Base-by-base conservation (phyloP, 768 basidiomycete species). In the Ramaria rubella region DNA sequence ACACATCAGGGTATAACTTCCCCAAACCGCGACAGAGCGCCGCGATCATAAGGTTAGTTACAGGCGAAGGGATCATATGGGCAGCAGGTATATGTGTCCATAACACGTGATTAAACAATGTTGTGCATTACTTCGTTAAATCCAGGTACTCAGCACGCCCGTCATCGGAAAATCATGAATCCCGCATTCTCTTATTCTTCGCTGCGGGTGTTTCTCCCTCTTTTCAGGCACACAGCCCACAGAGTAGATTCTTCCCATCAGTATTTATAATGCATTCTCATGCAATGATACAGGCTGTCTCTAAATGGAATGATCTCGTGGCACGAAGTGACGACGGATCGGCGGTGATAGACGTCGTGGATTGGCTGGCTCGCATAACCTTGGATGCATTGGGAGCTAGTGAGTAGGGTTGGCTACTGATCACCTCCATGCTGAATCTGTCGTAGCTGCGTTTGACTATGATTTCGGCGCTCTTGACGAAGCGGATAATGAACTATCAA, bases 121-220 rank as follows among this genome's bases (percentile, higher is more conserved):
- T 21, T n/a, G 34, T n/a, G 31, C 24, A 17, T 49, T 36, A 23
- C 36, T 12, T 38, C 36, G n/a, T 7, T 12, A 3, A 3, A 38
- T 38, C 7, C 12, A 62, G 69, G 62, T 17, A 50, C 55, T n/a
- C 58, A 55, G 29, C 69, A 70, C 53, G 58, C 58, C 9, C 68
- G 69, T 24, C 69, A 70, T 24, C 60, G 68, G 12, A 69, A 62
- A 57, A 59, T 69, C 24, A 61, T 70, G 58, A 59, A 61, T 38
- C 64, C 68, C 5, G 69, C 63, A 17, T 70, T 70, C 58, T 58
- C 60, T 44, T 55, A 62, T 15, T 55, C 59, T 0, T 64, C 69
- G 48, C 44, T 68, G 19, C 58, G 62, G 33, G 58, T 62, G 4
- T 69, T 67, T 49, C 58, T 66, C 12, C 46, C 62, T 23, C 50